A percentile compares a stretch with the other conserved stretches of the same genome.
Evolutionary conservation across 2,329 filamentous ascomycete species (phyloP).

Genomic region (Calonectria naviculata): DNA sequence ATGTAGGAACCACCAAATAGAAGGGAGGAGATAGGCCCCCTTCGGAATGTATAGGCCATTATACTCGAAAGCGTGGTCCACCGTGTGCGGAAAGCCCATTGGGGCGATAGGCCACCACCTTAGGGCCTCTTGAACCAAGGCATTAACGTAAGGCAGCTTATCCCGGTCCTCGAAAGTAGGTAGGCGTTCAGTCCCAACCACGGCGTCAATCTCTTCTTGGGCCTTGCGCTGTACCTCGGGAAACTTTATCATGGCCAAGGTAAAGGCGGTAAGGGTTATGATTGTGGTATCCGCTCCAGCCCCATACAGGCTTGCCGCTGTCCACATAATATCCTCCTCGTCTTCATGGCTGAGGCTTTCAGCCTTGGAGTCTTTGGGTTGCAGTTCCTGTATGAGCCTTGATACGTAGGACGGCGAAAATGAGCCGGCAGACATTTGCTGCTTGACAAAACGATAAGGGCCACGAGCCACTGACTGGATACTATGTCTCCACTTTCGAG

Average conservation of each 20-base stretch:
- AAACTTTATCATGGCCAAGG: not conserved
- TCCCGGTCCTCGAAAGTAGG: conserved; percentile 61
- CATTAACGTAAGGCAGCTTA: conserved; percentile 62
- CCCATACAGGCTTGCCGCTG: not conserved
- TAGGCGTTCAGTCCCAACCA: conserved; percentile 59
- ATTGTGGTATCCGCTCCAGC: not conserved
- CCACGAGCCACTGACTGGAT: not conserved
- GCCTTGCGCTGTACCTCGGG: conserved; percentile 44
- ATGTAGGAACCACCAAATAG: conserved; percentile 21
- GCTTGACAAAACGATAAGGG: not conserved
- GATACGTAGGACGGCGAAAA: not conserved
- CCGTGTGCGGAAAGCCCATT: conserved; percentile 9
- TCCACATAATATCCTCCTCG: not conserved
- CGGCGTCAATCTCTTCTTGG: conserved; percentile 62
- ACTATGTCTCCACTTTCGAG: not conserved
- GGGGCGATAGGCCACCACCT: conserved; percentile 51
- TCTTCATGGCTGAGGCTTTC: not conserved
- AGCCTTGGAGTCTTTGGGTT: not conserved
- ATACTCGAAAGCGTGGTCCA: conserved; percentile 11
- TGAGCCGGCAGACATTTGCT: not conserved
- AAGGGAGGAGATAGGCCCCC: conserved; percentile 17
- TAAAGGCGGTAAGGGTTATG: not conserved
- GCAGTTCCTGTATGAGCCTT: not conserved
- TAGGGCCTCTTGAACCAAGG: conserved; percentile 69
- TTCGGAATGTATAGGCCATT: conserved; percentile 26